These are phyloP conservation scores for Gaeumannomyces tritici DNA, from an alignment of 2,329 filamentous ascomycete genomes.

Conservation along the genomic window DNA sequence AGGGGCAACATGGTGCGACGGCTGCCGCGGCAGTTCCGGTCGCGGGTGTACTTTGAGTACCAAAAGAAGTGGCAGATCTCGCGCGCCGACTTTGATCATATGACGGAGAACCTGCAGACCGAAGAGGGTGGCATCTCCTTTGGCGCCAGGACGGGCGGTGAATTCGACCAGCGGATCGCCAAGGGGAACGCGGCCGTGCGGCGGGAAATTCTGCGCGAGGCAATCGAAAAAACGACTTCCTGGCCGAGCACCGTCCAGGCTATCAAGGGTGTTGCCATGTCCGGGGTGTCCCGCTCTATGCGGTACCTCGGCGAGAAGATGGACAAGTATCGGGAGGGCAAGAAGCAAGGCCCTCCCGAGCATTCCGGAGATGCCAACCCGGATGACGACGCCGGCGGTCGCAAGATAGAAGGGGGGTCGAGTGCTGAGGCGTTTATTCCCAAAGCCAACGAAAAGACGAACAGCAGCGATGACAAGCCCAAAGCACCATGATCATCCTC, in stretches of 20 bases:
- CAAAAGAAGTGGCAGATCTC: slow-evolving; percentile 85
- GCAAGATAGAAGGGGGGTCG: background rate
- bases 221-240: slow-evolving; percentile 78
- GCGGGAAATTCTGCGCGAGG: slow-evolving; percentile 58
- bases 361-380: background rate
- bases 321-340: slow-evolving; percentile 48
- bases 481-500: background rate
- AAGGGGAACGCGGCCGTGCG: slow-evolving; percentile 57
- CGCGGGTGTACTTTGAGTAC: slow-evolving; percentile 89
- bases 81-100: slow-evolving; percentile 69
- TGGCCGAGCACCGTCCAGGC: slow-evolving; percentile 91
- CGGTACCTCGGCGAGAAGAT: slow-evolving; percentile 79
- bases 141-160: slow-evolving; percentile 65
- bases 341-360: slow-evolving; percentile 2
- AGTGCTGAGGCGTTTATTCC: background rate
- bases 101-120: slow-evolving; percentile 70
- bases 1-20: slow-evolving; percentile 95
- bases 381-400: background rate
- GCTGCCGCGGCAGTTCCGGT: slow-evolving; percentile 75
- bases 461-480: background rate
- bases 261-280: slow-evolving; percentile 73
- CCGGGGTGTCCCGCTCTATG: slow-evolving; percentile 59
- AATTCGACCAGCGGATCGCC: slow-evolving; percentile 80
- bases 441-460: background rate
- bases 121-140: slow-evolving; percentile 58